Conservation (phyloP, 331 rosid species). For the Erythrophleum ivorense region DNA sequence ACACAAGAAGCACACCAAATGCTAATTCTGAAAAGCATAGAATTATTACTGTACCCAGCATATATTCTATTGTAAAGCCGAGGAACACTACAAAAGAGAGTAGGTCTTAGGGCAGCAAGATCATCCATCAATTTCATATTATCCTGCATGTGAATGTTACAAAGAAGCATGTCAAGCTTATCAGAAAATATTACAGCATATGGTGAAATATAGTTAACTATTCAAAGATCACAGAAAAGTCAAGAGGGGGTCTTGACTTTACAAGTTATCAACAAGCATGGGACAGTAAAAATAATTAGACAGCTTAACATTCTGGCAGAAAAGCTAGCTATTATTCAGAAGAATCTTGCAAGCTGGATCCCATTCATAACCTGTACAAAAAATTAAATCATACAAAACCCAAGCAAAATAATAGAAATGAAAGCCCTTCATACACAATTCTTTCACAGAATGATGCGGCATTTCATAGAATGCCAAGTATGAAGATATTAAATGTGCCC, state of each 20-base stretch:
- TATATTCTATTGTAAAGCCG: slow-evolving; percentile 95
- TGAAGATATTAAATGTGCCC: slow-evolving; percentile 13
- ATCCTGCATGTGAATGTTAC: slow-evolving; percentile 68
- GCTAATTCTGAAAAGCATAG: slow-evolving; percentile 25
- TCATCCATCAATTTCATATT: slow-evolving; percentile 95
- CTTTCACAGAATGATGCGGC: slow-evolving; percentile 14
- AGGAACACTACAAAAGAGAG: slow-evolving; percentile 95
- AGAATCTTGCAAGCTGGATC: slow-evolving; percentile 2
- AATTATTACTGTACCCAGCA: slow-evolving; percentile 68
- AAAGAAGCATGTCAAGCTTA: slow-evolving; percentile 35
- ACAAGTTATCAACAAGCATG: slow-evolving; percentile 18
- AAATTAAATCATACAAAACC: slow-evolving; percentile 4
- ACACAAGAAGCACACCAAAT: slow-evolving; percentile 39
- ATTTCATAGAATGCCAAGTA: slow-evolving; percentile 27
- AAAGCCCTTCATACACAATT: neutral
- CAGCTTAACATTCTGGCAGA: slow-evolving; percentile 7
- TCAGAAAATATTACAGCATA: slow-evolving; percentile 31
- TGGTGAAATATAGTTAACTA: slow-evolving; percentile 10
- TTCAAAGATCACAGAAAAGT: neutral
- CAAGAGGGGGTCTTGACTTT: slow-evolving; percentile 15
- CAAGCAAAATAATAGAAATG: slow-evolving; percentile 12
- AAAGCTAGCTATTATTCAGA: slow-evolving; percentile 33
- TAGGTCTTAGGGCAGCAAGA: slow-evolving; percentile 83
- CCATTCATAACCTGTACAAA: slow-evolving; percentile 18
- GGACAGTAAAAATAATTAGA: slow-evolving; percentile 16